Evolutionary conservation across 257 asterid species (phyloP), one percentile per base, ranked within the genome.

Genomic region (Solanum okadae): DNA sequence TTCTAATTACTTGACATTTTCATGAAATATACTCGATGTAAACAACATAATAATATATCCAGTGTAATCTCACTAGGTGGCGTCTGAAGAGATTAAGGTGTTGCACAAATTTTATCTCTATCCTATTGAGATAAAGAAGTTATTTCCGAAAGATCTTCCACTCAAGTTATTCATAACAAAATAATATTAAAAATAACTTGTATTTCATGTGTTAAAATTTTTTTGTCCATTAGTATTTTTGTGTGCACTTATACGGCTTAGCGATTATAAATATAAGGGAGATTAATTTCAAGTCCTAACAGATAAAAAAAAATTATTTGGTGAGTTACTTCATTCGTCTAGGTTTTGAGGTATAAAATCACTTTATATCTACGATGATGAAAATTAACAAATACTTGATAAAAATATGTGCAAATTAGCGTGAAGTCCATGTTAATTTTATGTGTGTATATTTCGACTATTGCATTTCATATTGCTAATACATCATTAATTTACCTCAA

Each of bases 121-220:
- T 4, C 18, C 6, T 13, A 14, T 46, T 14, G 20, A 46, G 20
- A 46, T 14, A 46, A 5, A 46, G 20, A 46, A 46, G 20, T 46
- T 20, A 5, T 59, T 59, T 59, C 0, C 1, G 11, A 59, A 59
- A 20, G 1, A 18, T 20, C 67, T 0, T 46, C 27, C 0, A 20
- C 67, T 59, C 27, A 20, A 59, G 2, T 59, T 1, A 59, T 8
- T 8, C 12, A 8, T 20, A 59, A 0, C 11, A 59, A 59, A 59
- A 3, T 9, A 59, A 49, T 20, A 22, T 22, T 59, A 59, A 20
- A 59, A 59, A 59, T 22, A 49, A 49, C 61, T 49, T 49, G 3
- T 52, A 16, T 52, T 52, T 52, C 23, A 52, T 52, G 23, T 52
- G 9, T 52, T 52, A 16, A 52, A 52, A 52, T 16, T 16, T 52